Evolutionary conservation across 2,329 filamentous ascomycete genomes (phyloP), one percentile per base, ranked within the genome.

Genomic region (Biscogniauxia mediterranea): DNA sequence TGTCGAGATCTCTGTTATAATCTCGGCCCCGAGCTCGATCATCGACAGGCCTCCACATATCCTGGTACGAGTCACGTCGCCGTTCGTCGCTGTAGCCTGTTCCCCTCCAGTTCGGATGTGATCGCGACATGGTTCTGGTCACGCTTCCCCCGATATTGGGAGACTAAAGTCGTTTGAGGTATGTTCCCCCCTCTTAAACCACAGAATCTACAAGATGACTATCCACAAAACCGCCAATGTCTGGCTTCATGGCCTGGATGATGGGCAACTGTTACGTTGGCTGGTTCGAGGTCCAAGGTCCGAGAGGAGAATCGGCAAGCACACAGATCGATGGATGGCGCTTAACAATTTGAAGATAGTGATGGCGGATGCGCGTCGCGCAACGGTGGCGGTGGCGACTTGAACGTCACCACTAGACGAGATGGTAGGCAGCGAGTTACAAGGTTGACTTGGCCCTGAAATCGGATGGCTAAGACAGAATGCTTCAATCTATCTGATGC

Each of bases 1-100:
- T 60, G 0, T 71, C 69, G 26, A 71, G 61, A 5, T 69, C 55
- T 50, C 71, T 60, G 1, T 71, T 68, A 32, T 71, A 62, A 5
- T 69, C 67, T 5, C 66, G 61, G 42, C 73, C 59, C 2, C 61
- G 59, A 49, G 61, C 68, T 15, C 60, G 56, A 46, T 58, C 49
- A 23, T 54, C 52, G 0, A 19, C 4, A 19, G 52, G 57, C 38
- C 56, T 64, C 50, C 63, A 65, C 5, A 60, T 57, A 3, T 67
- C 11, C 11, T 46, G 64, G 28, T 54, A 49, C 15, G 58, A 50
- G 52, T 55, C 56, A 56, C 59, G 55, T 55, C 69, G 55, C 54
- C 69, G 19, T 55, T 69, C 61, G 61, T 69, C 55, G 32, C 67
- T 68, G 26, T 64, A 63, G 9, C 23, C 58, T 38, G 25, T 62